Evolutionary conservation across 768 basidiomycete genomes (phyloP).

Genomic region (Kondoa subrosea): DNA sequence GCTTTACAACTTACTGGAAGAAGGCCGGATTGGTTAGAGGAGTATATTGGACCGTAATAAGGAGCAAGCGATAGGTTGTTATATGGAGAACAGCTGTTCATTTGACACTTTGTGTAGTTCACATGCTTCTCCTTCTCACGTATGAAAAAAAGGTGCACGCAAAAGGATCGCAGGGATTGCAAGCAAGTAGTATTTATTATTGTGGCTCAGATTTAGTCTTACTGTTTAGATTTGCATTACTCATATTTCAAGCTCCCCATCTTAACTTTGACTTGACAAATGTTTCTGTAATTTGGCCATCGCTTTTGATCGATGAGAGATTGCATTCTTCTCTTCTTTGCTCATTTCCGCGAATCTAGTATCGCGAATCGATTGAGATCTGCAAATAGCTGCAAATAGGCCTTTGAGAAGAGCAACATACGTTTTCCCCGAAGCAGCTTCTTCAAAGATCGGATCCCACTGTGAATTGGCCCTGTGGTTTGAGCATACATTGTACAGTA

Average conservation of each 20-base stretch:
- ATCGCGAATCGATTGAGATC: neutral
- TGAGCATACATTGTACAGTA: neutral
- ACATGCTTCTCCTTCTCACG: too few relatives aligned
- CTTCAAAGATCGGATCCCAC: conserved; percentile 69
- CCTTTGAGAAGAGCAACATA: conserved; percentile 31
- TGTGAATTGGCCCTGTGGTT: conserved; percentile 35
- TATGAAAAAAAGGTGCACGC: too few relatives aligned
- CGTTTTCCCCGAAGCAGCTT: conserved; percentile 59
- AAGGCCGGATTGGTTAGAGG: neutral
- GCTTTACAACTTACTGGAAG: neutral
- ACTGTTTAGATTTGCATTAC: neutral
- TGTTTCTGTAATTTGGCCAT: conserved; percentile 48
- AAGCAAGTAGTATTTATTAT: too few relatives aligned
- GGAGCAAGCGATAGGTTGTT: too few relatives aligned
- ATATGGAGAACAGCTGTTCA: too few relatives aligned
- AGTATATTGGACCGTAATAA: too few relatives aligned
- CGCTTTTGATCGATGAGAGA: conserved; percentile 52
- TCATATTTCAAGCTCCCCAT: neutral
- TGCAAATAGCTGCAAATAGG: neutral
- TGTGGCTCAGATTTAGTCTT: too few relatives aligned
- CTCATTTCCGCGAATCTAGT: conserved; percentile 54
- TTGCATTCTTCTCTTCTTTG: conserved; percentile 44
- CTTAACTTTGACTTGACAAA: conserved; percentile 29
- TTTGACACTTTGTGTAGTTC: too few relatives aligned
- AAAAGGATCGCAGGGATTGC: too few relatives aligned